phyloP scores from a whole-genome alignment of 2,329 filamentous ascomycete genomes.

The Stagonosporopsis cucurbitacearum region DNA sequence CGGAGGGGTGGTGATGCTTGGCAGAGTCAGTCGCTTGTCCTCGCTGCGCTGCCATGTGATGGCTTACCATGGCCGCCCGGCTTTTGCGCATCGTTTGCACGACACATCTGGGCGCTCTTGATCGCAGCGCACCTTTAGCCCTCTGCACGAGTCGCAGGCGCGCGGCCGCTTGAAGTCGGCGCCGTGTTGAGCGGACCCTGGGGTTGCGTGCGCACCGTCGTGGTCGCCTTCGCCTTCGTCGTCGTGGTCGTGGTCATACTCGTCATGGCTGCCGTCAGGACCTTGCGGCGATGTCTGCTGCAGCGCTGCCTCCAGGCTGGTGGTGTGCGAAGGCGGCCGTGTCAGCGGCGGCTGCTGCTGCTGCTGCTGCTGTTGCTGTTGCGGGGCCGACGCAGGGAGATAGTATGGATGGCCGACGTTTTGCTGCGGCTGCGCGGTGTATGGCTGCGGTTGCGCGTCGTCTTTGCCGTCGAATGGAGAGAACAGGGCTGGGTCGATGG shows the following conservation, averaged over 20 bases:
- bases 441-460: constrained; percentile 24
- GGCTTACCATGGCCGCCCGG: constrained; percentile 77
- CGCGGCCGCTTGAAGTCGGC: constrained; percentile 55
- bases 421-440: constrained; percentile 35
- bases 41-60: constrained; percentile 31
- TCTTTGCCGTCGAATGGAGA: constrained; percentile 29
- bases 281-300: constrained; percentile 40
- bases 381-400: constrained; percentile 32
- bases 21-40: constrained; percentile 7
- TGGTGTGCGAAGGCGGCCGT: constrained; percentile 23
- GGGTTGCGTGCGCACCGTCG: constrained; percentile 37
- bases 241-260: constrained; percentile 41
- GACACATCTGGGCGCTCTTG: constrained; percentile 70
- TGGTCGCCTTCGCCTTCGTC: constrained; percentile 39
- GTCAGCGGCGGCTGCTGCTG: constrained; percentile 16
- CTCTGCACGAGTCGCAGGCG: constrained; percentile 57
- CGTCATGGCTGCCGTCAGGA: constrained; percentile 31
- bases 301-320: constrained; percentile 40
- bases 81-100: constrained; percentile 75
- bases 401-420: constrained; percentile 42
- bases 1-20: constrained; percentile 64
- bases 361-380: constrained; percentile 32
- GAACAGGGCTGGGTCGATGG: constrained; percentile 43
- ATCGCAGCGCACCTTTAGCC: constrained; percentile 71
- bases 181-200: constrained; percentile 41